A percentile compares a stretch with the other conserved stretches of the same genome.
Evolutionary conservation across 129 eudicot genomes (phyloP).

Genomic region (Flaveria bidentis): DNA sequence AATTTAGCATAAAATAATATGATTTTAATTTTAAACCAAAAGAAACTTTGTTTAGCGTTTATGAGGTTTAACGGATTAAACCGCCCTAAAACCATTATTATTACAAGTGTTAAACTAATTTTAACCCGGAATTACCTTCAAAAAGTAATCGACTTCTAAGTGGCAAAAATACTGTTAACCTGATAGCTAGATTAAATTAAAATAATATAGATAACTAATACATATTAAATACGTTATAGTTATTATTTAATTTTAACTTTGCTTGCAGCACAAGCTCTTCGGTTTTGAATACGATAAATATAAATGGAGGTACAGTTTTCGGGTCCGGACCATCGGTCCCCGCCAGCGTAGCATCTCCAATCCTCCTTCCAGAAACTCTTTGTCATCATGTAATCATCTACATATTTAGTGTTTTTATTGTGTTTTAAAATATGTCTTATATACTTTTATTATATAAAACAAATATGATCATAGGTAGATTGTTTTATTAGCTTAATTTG

Average conservation of each 20-base stretch:
- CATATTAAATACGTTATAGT: too few species aligned
- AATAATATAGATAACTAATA: too few species aligned
- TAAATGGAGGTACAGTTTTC: slow-evolving; percentile 72
- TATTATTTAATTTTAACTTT: background rate
- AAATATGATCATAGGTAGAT: background rate
- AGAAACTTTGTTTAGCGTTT: too few species aligned
- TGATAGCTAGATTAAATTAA: too few species aligned
- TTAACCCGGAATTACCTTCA: too few species aligned
- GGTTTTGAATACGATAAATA: slow-evolving; percentile 71
- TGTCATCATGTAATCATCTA: background rate
- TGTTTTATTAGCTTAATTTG: background rate
- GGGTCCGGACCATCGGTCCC: slow-evolving; percentile 60
- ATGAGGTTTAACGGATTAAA: too few species aligned
- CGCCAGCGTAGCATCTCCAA: slow-evolving; percentile 26
- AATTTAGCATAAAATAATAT: too few species aligned
- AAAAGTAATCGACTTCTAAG: too few species aligned
- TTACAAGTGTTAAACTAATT: too few species aligned
- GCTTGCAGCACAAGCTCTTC: slow-evolving; percentile 81
- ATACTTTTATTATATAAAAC: background rate
- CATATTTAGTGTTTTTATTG: slow-evolving; percentile 11
- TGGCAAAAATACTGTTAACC: too few species aligned
- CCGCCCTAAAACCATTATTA: too few species aligned
- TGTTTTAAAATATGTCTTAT: slow-evolving; percentile 21
- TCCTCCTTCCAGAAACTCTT: background rate
- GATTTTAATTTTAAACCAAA: too few species aligned